phyloP scores from a whole-genome alignment of 768 basidiomycete species.

The Leccinum disarticulatum region DNA sequence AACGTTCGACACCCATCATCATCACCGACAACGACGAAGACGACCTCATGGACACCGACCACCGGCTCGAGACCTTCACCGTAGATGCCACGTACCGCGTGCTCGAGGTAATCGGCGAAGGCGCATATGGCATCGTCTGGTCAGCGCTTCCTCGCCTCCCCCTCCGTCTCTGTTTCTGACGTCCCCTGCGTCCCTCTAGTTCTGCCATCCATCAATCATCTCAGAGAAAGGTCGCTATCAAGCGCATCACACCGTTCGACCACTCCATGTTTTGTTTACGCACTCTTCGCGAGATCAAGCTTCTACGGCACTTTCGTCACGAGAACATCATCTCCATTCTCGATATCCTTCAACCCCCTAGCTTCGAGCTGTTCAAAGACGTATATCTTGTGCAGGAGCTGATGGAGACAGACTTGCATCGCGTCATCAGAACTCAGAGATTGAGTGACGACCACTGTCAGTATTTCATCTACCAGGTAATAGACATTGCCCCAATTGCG shows the following conservation, averaged over 20 bases:
- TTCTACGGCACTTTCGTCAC: slow-evolving; percentile 83
- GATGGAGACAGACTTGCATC: slow-evolving; percentile 93
- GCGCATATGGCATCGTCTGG: slow-evolving; percentile 92
- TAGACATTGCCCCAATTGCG: slow-evolving; percentile 16
- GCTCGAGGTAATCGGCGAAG: slow-evolving; percentile 88
- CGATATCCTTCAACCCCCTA: slow-evolving; percentile 84
- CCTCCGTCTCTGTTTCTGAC: slow-evolving; percentile 3
- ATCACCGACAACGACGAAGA: slow-evolving; percentile 12
- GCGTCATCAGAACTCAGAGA: slow-evolving; percentile 93
- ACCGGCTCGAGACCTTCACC: slow-evolving; percentile 44
- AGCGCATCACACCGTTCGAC: slow-evolving; percentile 93
- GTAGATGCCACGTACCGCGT: slow-evolving; percentile 64
- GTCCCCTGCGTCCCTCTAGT: slow-evolving; percentile 29
- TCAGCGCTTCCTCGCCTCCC: slow-evolving; percentile 18
- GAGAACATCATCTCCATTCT: slow-evolving; percentile 94
- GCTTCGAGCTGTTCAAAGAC: slow-evolving; percentile 78
- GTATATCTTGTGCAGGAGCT: slow-evolving; percentile 77
- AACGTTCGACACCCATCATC: slow-evolving; percentile 1
- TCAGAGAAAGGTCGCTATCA: slow-evolving; percentile 89
- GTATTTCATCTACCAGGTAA: slow-evolving; percentile 95
- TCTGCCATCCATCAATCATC: slow-evolving; percentile 79
- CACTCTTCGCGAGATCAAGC: slow-evolving; percentile 88
- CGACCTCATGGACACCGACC: slow-evolving; percentile 24
- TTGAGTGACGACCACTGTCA: slow-evolving; percentile 94
- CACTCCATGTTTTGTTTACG: slow-evolving; percentile 89